Conservation (phyloP, 2,329 filamentous ascomycete genomes). For the Thielaviopsis populi region DNA sequence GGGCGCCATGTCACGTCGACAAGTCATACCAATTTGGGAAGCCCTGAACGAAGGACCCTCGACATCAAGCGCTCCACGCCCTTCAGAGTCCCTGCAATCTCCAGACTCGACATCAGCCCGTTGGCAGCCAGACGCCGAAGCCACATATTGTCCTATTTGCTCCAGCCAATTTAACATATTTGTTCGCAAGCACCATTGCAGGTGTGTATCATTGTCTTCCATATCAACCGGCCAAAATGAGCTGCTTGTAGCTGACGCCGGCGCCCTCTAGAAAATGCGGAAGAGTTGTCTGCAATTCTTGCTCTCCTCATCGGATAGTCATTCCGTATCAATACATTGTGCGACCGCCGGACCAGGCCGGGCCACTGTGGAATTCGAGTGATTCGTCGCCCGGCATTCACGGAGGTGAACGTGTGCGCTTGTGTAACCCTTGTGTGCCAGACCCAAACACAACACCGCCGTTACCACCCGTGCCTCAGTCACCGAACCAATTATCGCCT, state of each 20-base stretch:
- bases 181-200: conserved; percentile 84
- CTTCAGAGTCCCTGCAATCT: background rate
- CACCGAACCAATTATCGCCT: conserved; percentile 23
- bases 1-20: conserved; percentile 4
- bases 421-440: conserved; percentile 48
- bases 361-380: conserved; percentile 3
- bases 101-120: conserved; percentile 46
- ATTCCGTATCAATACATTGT: conserved; percentile 92
- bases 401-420: conserved; percentile 42
- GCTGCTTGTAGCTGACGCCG: conserved; percentile 1
- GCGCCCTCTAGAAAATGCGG: conserved; percentile 58
- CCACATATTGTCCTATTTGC: conserved; percentile 74
- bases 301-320: conserved; percentile 87
- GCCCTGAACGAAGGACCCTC: conserved; percentile 7
- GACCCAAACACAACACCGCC: conserved; percentile 46
- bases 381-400: conserved; percentile 18
- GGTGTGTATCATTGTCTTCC: conserved; percentile 37
- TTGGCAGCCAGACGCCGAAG: conserved; percentile 83
- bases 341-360: conserved; percentile 43
- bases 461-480: conserved; percentile 24
- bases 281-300: conserved; percentile 74
- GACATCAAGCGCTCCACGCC: background rate
- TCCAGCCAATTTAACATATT: conserved; percentile 65
- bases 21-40: background rate
- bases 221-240: background rate